Evolutionary conservation across 1,284 basidiomycete genomes (phyloP).

Genomic region (Fistulina hepatica): DNA sequence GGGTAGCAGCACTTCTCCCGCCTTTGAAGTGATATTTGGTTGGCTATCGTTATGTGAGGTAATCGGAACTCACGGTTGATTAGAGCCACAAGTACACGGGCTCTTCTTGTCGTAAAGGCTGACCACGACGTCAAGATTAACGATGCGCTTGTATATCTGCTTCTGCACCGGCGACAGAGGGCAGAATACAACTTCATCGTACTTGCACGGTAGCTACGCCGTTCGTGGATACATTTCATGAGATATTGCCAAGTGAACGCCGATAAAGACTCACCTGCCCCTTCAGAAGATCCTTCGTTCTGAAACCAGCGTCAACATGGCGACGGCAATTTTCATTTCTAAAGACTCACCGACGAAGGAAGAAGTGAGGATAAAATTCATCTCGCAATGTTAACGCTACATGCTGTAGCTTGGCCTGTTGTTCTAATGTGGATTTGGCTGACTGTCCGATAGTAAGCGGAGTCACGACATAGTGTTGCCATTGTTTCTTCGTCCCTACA

Average conservation of each 20-base stretch:
- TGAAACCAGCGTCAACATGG: conserved; percentile 20
- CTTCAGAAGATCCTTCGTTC: conserved; percentile 75
- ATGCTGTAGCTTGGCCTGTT: conserved; percentile 45
- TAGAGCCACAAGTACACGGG: conserved; percentile 60
- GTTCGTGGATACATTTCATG: conserved; percentile 11
- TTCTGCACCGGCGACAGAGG: conserved; percentile 63
- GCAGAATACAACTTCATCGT: conserved; percentile 83
- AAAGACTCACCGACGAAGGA: too few species aligned
- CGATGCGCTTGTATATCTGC: conserved; percentile 57
- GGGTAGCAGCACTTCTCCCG: conserved; percentile 57
- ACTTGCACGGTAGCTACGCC: conserved; percentile 64
- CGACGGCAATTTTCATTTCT: conserved; percentile 7
- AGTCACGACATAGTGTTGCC: conserved; percentile 54
- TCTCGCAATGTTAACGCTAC: conserved; percentile 28
- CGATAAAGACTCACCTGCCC: conserved; percentile 38
- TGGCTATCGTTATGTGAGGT: not conserved
- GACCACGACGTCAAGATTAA: conserved; percentile 50
- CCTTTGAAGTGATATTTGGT: conserved; percentile 25
- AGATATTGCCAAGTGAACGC: not conserved
- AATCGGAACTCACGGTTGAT: conserved; percentile 32
- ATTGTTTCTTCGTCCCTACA: conserved; percentile 56
- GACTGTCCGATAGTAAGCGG: conserved; percentile 65
- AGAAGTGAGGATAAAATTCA: not conserved
- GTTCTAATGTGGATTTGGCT: conserved; percentile 46
- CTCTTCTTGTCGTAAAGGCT: conserved; percentile 58